Percentiles rank a stretch among this genome's conserved stretches.
phyloP scores from a whole-genome alignment of 2,329 filamentous ascomycete species.

The Pyrenophora seminiperda region DNA sequence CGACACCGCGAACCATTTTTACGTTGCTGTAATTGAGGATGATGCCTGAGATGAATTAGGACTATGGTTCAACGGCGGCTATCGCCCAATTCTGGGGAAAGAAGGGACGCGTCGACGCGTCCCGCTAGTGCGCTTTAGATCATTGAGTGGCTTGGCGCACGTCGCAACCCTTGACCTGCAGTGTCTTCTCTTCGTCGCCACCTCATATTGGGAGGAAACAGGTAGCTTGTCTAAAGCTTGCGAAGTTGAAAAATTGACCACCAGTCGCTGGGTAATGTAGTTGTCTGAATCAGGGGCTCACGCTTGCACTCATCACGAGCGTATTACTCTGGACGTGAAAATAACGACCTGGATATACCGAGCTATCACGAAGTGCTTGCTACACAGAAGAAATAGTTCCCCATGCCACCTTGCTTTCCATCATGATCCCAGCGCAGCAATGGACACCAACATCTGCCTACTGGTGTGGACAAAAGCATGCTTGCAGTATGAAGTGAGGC shows the following conservation, averaged over 20 bases:
- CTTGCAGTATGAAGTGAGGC: conserved; percentile 40
- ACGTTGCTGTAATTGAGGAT: background rate
- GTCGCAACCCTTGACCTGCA: background rate
- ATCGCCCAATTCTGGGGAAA: background rate
- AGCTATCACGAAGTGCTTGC: no score
- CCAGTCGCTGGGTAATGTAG: no score
- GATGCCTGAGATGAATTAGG: background rate
- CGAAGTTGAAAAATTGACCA: no score
- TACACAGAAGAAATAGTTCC: background rate
- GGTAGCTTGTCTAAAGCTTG: no score
- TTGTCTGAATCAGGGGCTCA: no score
- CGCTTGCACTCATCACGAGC: no score
- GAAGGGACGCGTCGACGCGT: conserved; percentile 16
- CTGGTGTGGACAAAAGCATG: conserved; percentile 42
- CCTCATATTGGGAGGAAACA: background rate
- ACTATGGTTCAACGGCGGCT: background rate
- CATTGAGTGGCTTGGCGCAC: conserved; percentile 10
- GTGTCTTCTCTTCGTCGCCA: background rate
- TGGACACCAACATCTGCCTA: background rate
- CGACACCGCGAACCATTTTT: conserved; percentile 53
- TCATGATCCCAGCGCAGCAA: background rate
- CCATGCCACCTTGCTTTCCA: no score
- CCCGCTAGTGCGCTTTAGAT: conserved; percentile 2
- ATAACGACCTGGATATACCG: no score
- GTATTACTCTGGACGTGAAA: no score